Evolutionary conservation across 345 rosid species (phyloP), one percentile per base, ranked within the genome.

Genomic region (Moricandia moricandioides): DNA sequence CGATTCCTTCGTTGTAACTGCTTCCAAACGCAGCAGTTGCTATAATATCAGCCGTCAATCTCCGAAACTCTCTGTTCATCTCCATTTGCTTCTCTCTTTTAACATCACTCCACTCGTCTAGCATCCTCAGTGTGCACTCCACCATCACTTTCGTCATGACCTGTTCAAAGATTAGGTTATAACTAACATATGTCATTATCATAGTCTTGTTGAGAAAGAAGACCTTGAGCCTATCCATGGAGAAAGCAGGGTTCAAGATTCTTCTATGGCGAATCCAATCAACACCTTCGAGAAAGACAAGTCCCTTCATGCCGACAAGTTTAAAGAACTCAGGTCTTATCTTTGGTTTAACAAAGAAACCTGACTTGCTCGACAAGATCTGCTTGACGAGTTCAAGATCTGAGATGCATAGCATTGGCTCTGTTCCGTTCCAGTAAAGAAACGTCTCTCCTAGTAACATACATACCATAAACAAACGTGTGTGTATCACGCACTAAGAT

Each of bases 21-120:
- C 82, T 83, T 43, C 88, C 87, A 80, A 85, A 83, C 8, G 87
- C 85, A 26, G 83, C 65, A 3, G 61, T 82, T 2, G 89, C 77
- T 30, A 85, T 83, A 37, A 85, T 73, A 68, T 84, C 84, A 17
- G 78, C 81, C 0, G 82, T 83, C 24, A 86, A 80, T 37, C 33
- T 74, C 16, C 16, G 65, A 59, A 84, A 79, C 59, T 83, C 79
- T 27, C 5, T 71, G 5, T 62, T n/a, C 45, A 83, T 60, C 43
- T 31, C 21, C 65, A n/a, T 59, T 31, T 59, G n/a, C 63, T 31
- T 6, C 43, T 60, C 65, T 60, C 24, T 31, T 60, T 37, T 39
- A 51, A 43, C 65, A 18, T 45, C 47, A 24, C 3, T 75, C 85
- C 85, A 87, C 60, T 76, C 78, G 0, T 78, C 82, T 2, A 87